Evolutionary conservation across 768 basidiomycete species (phyloP), one percentile per base, ranked within the genome.

Genomic region (Boletus reticulatus): DNA sequence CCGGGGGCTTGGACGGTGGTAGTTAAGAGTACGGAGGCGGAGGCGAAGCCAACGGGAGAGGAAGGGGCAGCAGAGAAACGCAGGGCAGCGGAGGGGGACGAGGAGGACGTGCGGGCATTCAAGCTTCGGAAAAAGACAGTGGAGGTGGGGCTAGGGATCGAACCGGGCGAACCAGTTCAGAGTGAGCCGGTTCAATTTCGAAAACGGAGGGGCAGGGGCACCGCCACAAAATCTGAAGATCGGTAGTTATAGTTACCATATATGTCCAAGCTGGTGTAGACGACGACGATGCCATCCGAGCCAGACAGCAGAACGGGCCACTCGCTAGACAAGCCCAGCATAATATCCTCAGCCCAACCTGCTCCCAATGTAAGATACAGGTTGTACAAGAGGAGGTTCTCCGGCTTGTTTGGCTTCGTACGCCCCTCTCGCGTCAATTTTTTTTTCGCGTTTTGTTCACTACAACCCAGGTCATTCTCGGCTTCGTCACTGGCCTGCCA

Each of bases 1-100:
- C 87, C 80, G 0, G 91, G 94, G 12, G 81, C 85, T 44, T 96
- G 93, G 93, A 75, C 90, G 60, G 74, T 86, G 24, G 81, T 94
- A 16, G 71, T 74, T 0, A 45, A 36, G 45, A 56, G 13, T 8
- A 8, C 14, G 32, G 42, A 47, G 13, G 22, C 0, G 29, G 53
- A 50, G 27, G 34, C 39, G 46, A 27, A 24, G 19, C n/a, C 16
- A 3, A 17, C 31, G 29, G 42, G 8, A 4, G 42, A 60, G 60
- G 74, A 60, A 71, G 76, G 52, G 71, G 72, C 36, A 61, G 70
- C n/a, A 38, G 43, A 59, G 58, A 75, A 61, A 72, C 76, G 53
- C 70, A 73, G 37, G 60, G 70, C n/a, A 24, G 52, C 64, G 67
- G 20, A 67, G 43, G 29, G 78, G 37, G 86, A 84, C 39, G 83